These are phyloP conservation scores for Chloranthus sessilifolius DNA, from an alignment of 164 flowering plant genomes.

Conservation along the genomic window DNA sequence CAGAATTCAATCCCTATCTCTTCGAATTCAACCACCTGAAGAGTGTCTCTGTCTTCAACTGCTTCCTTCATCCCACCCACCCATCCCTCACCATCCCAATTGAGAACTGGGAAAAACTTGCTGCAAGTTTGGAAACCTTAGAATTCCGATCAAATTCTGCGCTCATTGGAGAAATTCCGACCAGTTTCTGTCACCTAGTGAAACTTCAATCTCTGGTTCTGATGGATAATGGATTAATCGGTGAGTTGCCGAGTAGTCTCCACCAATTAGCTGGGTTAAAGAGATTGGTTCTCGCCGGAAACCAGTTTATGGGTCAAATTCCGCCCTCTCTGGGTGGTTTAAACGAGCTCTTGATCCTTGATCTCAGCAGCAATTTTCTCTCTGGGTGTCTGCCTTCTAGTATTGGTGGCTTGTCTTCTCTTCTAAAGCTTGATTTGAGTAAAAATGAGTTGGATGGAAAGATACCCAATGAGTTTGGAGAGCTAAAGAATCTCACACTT, in stretches of 20 bases:
- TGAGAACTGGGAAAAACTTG: conserved; percentile 41
- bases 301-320: conserved; percentile 40
- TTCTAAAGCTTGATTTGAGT: conserved; percentile 86
- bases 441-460: conserved; percentile 52
- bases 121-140: conserved; percentile 44
- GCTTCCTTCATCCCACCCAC: conserved; percentile 43
- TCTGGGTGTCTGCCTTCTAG: conserved; percentile 55
- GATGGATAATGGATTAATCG: conserved; percentile 47
- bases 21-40: conserved; percentile 61
- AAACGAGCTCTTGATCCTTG: conserved; percentile 55
- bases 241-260: conserved; percentile 41
- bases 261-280: conserved; percentile 39
- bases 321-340: conserved; percentile 46
- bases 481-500: conserved; percentile 61
- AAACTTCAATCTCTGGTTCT: conserved; percentile 64
- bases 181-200: conserved; percentile 33
- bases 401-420: conserved; percentile 54
- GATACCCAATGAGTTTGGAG: conserved; percentile 44
- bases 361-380: conserved; percentile 62
- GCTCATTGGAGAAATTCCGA: conserved; percentile 54
- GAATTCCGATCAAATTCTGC: conserved; percentile 77
- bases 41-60: conserved; percentile 56
- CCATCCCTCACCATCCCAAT: conserved; percentile 34
- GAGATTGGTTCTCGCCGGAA: conserved; percentile 56
- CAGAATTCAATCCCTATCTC: conserved; percentile 41